These are phyloP conservation scores for Tranzscheliella williamsii DNA, from an alignment of 1,284 basidiomycete species.

Conservation along the genomic window DNA sequence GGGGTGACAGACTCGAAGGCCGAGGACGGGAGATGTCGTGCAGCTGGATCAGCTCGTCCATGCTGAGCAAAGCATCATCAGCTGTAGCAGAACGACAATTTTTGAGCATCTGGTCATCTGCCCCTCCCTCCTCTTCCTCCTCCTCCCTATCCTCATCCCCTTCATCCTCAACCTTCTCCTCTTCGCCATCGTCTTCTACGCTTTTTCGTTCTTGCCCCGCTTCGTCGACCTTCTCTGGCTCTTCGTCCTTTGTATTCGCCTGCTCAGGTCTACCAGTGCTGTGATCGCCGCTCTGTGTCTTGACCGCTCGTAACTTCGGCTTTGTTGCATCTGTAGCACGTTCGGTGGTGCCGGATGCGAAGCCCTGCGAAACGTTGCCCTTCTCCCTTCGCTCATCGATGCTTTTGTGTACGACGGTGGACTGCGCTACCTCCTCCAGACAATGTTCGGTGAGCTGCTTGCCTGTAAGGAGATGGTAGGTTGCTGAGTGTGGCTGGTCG, in stretches of 20 bases:
- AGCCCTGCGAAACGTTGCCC: constrained; percentile 24
- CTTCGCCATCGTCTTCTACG: constrained; percentile 6
- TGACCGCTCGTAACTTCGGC: constrained; percentile 3
- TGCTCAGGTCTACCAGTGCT: not conserved
- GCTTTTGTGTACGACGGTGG: constrained; percentile 79
- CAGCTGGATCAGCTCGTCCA: constrained; percentile 69
- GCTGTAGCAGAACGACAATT: constrained; percentile 71
- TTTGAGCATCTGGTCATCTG: constrained; percentile 71
- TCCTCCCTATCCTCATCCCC: constrained; percentile 12
- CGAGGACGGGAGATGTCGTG: constrained; percentile 62
- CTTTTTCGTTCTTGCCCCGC: not conserved
- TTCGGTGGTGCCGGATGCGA: constrained; percentile 46
- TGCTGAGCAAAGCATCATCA: constrained; percentile 74
- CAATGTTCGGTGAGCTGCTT: constrained; percentile 64
- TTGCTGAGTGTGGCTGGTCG: constrained; percentile 80
- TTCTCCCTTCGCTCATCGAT: constrained; percentile 66
- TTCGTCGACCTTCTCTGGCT: not conserved
- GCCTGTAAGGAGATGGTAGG: constrained; percentile 74
- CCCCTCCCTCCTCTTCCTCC: constrained; percentile 17
- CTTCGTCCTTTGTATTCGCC: not conserved
- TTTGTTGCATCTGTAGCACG: constrained; percentile 34
- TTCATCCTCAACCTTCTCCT: constrained; percentile 62
- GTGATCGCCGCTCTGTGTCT: not conserved
- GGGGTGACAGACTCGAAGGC: not conserved
- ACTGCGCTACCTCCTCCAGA: constrained; percentile 66